A percentile compares a stretch with the other conserved stretches of the same genome.
Evolutionary conservation across 352 stramenopile genomes (phyloP).

Genomic region (Pythium sukuiense): DNA sequence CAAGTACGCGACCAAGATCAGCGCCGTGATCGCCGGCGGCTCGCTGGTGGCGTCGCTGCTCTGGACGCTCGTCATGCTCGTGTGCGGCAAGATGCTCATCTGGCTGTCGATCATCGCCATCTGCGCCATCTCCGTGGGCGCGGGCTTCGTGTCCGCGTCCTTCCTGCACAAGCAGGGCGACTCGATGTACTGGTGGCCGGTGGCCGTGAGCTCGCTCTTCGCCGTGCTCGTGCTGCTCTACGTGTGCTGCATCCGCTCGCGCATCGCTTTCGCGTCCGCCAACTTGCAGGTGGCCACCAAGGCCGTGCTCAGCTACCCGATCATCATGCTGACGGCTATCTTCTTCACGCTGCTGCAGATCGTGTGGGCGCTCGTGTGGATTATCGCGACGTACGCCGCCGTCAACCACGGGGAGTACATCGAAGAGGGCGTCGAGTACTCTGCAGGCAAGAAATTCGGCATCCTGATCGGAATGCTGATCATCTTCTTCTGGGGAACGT

Average conservation of each 20-base stretch:
- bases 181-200: constrained; percentile 51
- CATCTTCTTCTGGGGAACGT: constrained; percentile 87
- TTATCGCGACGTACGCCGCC: constrained; percentile 61
- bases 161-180: constrained; percentile 45
- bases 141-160: constrained; percentile 37
- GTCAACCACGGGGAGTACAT: constrained; percentile 58
- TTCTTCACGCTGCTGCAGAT: constrained; percentile 72
- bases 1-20: constrained; percentile 55
- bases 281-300: constrained; percentile 81
- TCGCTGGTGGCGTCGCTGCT: constrained; percentile 40
- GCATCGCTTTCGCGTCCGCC: constrained; percentile 73
- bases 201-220: constrained; percentile 41
- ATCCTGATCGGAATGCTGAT: constrained; percentile 74
- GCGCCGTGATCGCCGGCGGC: constrained; percentile 41
- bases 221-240: constrained; percentile 49
- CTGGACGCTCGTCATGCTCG: constrained; percentile 55
- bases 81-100: constrained; percentile 64
- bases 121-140: constrained; percentile 40
- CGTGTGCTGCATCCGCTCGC: constrained; percentile 53
- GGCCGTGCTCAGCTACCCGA: constrained; percentile 71
- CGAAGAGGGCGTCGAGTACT: constrained; percentile 33
- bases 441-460: constrained; percentile 36
- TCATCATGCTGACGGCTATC: constrained; percentile 68
- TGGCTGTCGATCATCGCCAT: constrained; percentile 50
- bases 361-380: constrained; percentile 77